A percentile compares a stretch with the other conserved stretches of the same genome.
These are phyloP conservation scores for Saussurea involucrata DNA, from an alignment of 129 eudicot genomes.

Conservation along the genomic window DNA sequence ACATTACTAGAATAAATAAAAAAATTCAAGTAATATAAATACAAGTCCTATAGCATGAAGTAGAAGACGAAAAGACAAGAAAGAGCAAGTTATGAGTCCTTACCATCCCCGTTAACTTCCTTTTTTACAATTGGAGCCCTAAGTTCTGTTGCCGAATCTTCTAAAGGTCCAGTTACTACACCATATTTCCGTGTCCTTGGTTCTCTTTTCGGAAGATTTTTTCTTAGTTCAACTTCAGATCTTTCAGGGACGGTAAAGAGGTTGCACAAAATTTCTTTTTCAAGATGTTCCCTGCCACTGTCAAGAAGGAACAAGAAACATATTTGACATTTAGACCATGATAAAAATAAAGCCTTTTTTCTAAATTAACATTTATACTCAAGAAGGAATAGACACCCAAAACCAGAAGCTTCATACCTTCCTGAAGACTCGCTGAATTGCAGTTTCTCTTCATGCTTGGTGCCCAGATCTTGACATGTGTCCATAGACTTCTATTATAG, in stretches of 20 bases:
- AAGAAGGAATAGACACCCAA: not conserved
- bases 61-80: not conserved
- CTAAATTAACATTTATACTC: not conserved
- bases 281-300: slow-evolving; percentile 38
- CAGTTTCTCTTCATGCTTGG: slow-evolving; percentile 7
- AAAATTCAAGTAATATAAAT: not conserved
- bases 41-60: not conserved
- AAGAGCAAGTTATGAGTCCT: not conserved
- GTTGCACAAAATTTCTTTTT: slow-evolving; percentile 54
- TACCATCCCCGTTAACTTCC: slow-evolving; percentile 41
- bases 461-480: slow-evolving; percentile 15
- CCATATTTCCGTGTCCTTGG: slow-evolving; percentile 40
- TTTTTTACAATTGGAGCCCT: slow-evolving; percentile 36
- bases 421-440: slow-evolving; percentile 8
- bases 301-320: slow-evolving; percentile 1
- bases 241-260: slow-evolving; percentile 52
- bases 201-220: slow-evolving; percentile 19
- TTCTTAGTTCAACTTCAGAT: slow-evolving; percentile 29
- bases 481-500: slow-evolving; percentile 22
- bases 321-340: not conserved
- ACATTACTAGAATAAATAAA: not conserved
- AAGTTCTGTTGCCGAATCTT: slow-evolving; percentile 30
- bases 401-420: slow-evolving; percentile 33
- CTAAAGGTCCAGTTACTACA: slow-evolving; percentile 50
- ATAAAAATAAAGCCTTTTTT: not conserved